Base-by-base conservation (phyloP, 2,329 filamentous ascomycete genomes). In the Xenosphaeropsis pyriputrescens region DNA sequence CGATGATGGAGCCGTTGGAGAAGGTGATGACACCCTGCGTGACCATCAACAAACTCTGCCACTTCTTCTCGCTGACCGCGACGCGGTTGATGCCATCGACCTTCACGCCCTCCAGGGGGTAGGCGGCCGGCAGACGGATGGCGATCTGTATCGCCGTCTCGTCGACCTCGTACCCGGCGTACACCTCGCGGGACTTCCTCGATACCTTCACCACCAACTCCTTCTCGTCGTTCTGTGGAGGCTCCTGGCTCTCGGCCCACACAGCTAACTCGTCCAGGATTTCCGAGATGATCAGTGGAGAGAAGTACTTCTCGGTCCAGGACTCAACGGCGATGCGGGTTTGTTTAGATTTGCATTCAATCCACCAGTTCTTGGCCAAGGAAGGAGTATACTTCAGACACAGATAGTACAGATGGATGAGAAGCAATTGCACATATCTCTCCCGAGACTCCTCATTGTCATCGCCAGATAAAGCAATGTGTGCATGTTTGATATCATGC, bases 1-100 rank as follows among this genome's bases (percentile, higher is more conserved):
- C 89, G 38, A 88, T 81, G 40, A 98, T 74, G 53, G 74, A 84
- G 38, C 86, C 86, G 51, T 91, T 89, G 67, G 85, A 84, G 53
- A 96, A 93, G 32, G 85, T 89, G 50, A 98, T 95, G 33, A 91
- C 85, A 4, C 85, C 88, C 49, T 95, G 84, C 3, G 85, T 89
- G 6, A 79, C 85, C 51, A 85, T 70, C 43, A 95, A 68, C 88
- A 89, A 95, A 43, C 71, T 80, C 57, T 85, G 79, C 89, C 91
- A 98, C 54, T 91, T 93, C 57, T 79, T 79, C 53, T 96, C 88
- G 42, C 78, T 80, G 18, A 95, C 85, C 0, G 84, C 85, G 2
- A 96, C 85, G 11, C 89, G 79, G 48, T 81, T 85, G 15, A 88
- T 63, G 7, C 85, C 79, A 3, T 76, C 66, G 1, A 96, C 86